A percentile compares a stretch with the other conserved stretches of the same genome.
These are phyloP conservation scores for Ceraceosorus bombacis DNA, from an alignment of 1,284 basidiomycete genomes.

Conservation along the genomic window DNA sequence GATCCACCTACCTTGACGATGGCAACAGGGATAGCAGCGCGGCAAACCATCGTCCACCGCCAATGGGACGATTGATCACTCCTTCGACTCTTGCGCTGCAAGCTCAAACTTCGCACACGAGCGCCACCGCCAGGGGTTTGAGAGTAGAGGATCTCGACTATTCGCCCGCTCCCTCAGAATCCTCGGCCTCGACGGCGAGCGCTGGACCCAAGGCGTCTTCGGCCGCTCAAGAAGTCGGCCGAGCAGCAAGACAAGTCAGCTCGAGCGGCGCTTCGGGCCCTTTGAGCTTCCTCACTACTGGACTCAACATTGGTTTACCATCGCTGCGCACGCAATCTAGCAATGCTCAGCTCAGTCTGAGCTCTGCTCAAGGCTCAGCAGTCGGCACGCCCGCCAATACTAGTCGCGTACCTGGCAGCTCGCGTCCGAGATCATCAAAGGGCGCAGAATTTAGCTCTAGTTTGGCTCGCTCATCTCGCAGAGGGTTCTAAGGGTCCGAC, in stretches of 20 bases:
- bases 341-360: no score
- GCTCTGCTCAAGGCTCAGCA: no score
- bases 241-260: no score
- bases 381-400: no score
- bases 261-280: not conserved
- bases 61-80: conserved; percentile 36
- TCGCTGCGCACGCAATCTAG: not conserved
- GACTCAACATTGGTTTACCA: not conserved
- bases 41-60: conserved; percentile 17
- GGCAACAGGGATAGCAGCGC: conserved; percentile 3
- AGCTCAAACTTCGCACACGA: not conserved
- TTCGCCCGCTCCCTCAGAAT: not conserved
- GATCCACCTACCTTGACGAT: conserved; percentile 39
- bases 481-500: no score
- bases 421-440: no score
- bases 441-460: no score
- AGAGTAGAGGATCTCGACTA: not conserved
- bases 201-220: not conserved
- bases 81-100: conserved; percentile 36
- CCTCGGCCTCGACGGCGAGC: not conserved
- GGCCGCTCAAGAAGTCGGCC: no score
- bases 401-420: no score
- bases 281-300: not conserved
- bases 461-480: no score
- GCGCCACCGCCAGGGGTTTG: not conserved